Evolutionary conservation across 257 asterid genomes (phyloP).

Genomic region (Nyctanthes arbortristis): DNA sequence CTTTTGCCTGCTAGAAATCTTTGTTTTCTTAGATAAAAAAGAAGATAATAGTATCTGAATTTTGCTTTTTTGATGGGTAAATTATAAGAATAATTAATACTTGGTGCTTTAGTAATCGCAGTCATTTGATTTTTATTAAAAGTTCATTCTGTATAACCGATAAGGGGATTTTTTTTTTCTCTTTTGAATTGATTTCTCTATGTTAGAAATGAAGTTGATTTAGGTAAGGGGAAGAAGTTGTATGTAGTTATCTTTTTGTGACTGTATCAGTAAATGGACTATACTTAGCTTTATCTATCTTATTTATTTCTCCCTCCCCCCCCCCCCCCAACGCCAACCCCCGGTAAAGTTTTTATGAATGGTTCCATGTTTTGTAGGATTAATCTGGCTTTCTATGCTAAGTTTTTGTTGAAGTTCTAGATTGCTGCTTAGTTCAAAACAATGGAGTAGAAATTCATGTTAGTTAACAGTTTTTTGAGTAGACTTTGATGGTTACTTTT

Average conservation of each 20-base stretch:
- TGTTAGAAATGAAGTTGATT: neutral
- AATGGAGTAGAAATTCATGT: slow-evolving; percentile 1
- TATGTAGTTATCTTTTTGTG: too few relatives aligned
- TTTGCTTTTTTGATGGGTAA: neutral
- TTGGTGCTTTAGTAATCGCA: neutral
- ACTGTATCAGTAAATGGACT: too few relatives aligned
- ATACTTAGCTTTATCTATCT: too few relatives aligned
- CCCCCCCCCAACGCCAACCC: too few relatives aligned
- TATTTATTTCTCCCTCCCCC: too few relatives aligned
- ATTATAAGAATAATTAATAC: neutral
- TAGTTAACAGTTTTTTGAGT: neutral
- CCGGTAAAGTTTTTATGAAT: too few relatives aligned
- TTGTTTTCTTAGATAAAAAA: neutral
- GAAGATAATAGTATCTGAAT: neutral
- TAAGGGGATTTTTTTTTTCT: neutral
- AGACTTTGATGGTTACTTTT: slow-evolving; percentile 3
- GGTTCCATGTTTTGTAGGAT: too few relatives aligned
- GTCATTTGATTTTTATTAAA: neutral
- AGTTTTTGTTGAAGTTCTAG: too few relatives aligned
- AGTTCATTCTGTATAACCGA: neutral
- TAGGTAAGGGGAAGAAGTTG: neutral
- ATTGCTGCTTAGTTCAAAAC: too few relatives aligned
- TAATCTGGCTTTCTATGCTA: too few relatives aligned
- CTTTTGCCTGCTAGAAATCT: slow-evolving; percentile 13
- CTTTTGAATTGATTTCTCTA: neutral